Evolutionary conservation across 1,284 basidiomycete species (phyloP), one percentile per base, ranked within the genome.

Genomic region (Lentinula novae-zelandiae): DNA sequence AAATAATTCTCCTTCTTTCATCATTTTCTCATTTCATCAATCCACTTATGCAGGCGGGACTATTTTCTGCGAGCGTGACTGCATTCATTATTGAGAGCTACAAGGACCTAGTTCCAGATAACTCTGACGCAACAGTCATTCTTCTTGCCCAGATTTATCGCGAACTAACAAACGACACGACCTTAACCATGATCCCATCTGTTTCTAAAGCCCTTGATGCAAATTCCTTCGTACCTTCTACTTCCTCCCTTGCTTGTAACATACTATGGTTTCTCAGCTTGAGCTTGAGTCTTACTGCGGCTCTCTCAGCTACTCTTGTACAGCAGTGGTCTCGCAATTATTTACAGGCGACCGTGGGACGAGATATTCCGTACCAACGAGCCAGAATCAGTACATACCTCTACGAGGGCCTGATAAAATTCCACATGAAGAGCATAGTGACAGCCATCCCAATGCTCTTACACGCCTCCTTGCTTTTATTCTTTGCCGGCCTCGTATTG

Each of bases 41-140:
- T 42, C 44, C n/a, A 36, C 46, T 36, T 55, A n/a, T 50, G 15
- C 38, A 77, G 75, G 73, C 79, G 53, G 79, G 78, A 67, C 69
- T 81, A 5, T 80, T 81, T 63, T 79, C 78, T 49, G 77, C 76
- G 1, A 76, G 75, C 38, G 66, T 80, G 50, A 78, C 79, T 2
- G 70, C 78, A 1, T 80, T 81, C 62, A 70, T 79, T 53, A 69
- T 79, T n/a, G 74, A 80, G 60, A 76, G 75, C 60, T 76, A 76
- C 64, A 69, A 72, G 54, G 69, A 66, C 9, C 70, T 81, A 15
- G 66, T 67, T 42, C 73, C 73, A 3, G 70, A 75, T 53, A 69
- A 74, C 5, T 66, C 65, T n/a, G 67, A 72, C 54, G 65, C 64
- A 2, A 72, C 72, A 1, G 67, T 72, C 6, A 53, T 64, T 15